Base-by-base conservation (phyloP, 2,329 filamentous ascomycete genomes). In the Fusarium xylarioides region DNA sequence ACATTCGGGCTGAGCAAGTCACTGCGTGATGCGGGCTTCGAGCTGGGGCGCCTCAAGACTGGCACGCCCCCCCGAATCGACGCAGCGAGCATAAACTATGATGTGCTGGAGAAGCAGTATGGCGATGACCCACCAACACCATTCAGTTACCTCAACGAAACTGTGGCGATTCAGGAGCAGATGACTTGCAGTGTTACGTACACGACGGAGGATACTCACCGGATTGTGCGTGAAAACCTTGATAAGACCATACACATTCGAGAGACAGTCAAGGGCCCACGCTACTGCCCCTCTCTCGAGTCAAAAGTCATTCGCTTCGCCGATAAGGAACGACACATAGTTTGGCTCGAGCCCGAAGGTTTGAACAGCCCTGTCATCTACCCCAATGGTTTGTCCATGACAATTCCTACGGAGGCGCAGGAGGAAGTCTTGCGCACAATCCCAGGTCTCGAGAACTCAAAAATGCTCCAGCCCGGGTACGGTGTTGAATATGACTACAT, bases 401-500 rank as follows among this genome's bases (percentile, higher is more conserved):
- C 96, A 0, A 91, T 99, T 6, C 96, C 96, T 0, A 91, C 91
- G 1, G 94, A 95, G 63, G 94, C 93, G 0, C 96, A 99, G 81
- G 91, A 93, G 76, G 89, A 91, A 57, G 90, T 97, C 79, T 86
- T 99, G n/a, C 92, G 91, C 63, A 97, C 94, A 0, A 92, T 99
- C 60, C 88, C 85, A n/a, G 96, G 96, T 0, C 87, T 99, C 4
- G 95, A 98, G 79, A 90, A 95, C 66, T 95, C 95, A 9, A 91
- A 87, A 32, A 98, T 99, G 95, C 88, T 97, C 11, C 95, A 98
- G 78, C 92, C 95, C 4, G 96, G 95, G 14, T 99, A 99, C 78
- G 96, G 96, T 12, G 96, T 99, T 4, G 96, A 99, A 81, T 99
- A 99, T 82, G 96, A 98, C 84, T 99, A 99, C 81, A 94, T 99